Evolutionary conservation across 1,284 basidiomycete species (phyloP).

Genomic region (Cryptococcus sp.): DNA sequence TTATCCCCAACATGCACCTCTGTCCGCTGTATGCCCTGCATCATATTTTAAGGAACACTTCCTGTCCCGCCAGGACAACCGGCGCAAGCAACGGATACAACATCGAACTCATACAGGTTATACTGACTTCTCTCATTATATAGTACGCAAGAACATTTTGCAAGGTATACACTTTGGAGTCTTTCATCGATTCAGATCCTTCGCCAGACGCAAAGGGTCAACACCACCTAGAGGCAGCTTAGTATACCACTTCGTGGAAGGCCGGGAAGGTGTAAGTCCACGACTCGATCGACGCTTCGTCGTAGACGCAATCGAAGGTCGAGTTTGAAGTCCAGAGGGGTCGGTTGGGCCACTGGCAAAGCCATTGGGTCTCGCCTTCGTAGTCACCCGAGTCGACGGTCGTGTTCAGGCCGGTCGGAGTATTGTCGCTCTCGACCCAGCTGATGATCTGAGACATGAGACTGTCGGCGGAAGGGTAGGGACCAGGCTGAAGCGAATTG

Average conservation of each 20-base stretch:
- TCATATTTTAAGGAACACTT: too few relatives aligned
- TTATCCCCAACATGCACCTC: too few relatives aligned
- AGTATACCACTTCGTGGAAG: slow-evolving; percentile 3
- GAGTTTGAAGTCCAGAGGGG: not conserved
- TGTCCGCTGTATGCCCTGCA: too few relatives aligned
- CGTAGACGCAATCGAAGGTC: slow-evolving; percentile 1
- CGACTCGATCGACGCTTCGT: not conserved
- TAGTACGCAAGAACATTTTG: too few relatives aligned
- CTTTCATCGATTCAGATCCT: too few relatives aligned
- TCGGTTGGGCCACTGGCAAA: slow-evolving; percentile 3
- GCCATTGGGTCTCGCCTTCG: not conserved
- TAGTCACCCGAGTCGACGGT: slow-evolving; percentile 3
- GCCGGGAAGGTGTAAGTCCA: slow-evolving; percentile 2
- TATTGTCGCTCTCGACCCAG: slow-evolving; percentile 15
- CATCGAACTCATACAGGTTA: too few relatives aligned
- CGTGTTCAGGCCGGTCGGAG: slow-evolving; percentile 6
- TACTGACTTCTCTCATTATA: too few relatives aligned
- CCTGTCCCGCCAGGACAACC: too few relatives aligned
- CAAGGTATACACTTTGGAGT: too few relatives aligned
- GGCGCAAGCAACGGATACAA: too few relatives aligned
- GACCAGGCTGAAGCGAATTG: slow-evolving; percentile 9
- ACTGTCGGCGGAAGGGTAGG: slow-evolving; percentile 4
- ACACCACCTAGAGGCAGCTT: not conserved
- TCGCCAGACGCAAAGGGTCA: too few relatives aligned
- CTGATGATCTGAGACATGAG: slow-evolving; percentile 6